phyloP scores from a whole-genome alignment of 1,284 basidiomycete species.

The Macrocybe sp. region DNA sequence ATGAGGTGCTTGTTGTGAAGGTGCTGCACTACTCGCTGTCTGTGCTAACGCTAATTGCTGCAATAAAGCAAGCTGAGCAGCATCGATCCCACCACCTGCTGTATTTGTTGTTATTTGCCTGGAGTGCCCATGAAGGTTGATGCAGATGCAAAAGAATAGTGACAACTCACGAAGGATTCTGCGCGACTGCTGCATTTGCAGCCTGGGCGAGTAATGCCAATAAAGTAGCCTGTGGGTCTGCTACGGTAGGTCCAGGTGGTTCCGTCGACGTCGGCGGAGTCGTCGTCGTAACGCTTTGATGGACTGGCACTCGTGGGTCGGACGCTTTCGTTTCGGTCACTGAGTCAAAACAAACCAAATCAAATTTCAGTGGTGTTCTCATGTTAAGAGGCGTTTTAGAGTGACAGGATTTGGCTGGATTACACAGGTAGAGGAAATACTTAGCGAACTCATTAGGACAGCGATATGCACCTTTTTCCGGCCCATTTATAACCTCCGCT shows the following conservation, averaged over 20 bases:
- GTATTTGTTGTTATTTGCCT: slow-evolving; percentile 67
- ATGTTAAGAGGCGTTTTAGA: slow-evolving; percentile 34
- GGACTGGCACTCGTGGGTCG: slow-evolving; percentile 37
- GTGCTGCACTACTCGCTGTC: slow-evolving; percentile 36
- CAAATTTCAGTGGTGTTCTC: slow-evolving; percentile 66
- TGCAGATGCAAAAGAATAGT: not conserved
- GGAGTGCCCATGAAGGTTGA: slow-evolving; percentile 10
- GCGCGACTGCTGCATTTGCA: slow-evolving; percentile 30
- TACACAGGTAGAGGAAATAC: slow-evolving; percentile 64
- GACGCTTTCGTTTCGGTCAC: slow-evolving; percentile 47
- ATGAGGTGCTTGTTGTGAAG: slow-evolving; percentile 18
- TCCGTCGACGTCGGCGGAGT: slow-evolving; percentile 23
- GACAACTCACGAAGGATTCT: slow-evolving; percentile 27
- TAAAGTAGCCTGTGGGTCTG: slow-evolving; percentile 53
- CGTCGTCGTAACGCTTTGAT: slow-evolving; percentile 22
- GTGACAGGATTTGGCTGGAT: slow-evolving; percentile 48
- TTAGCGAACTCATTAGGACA: slow-evolving; percentile 68
- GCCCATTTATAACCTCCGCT: slow-evolving; percentile 57
- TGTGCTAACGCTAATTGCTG: slow-evolving; percentile 70
- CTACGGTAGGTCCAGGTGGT: slow-evolving; percentile 23
- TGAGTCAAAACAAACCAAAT: slow-evolving; percentile 55
- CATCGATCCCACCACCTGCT: slow-evolving; percentile 35
- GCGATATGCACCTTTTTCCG: slow-evolving; percentile 80
- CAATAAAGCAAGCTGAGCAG: slow-evolving; percentile 60
- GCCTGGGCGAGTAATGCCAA: slow-evolving; percentile 66